Base-by-base conservation (phyloP, 1,284 basidiomycete species). In the Fomitiporia mediterranea region DNA sequence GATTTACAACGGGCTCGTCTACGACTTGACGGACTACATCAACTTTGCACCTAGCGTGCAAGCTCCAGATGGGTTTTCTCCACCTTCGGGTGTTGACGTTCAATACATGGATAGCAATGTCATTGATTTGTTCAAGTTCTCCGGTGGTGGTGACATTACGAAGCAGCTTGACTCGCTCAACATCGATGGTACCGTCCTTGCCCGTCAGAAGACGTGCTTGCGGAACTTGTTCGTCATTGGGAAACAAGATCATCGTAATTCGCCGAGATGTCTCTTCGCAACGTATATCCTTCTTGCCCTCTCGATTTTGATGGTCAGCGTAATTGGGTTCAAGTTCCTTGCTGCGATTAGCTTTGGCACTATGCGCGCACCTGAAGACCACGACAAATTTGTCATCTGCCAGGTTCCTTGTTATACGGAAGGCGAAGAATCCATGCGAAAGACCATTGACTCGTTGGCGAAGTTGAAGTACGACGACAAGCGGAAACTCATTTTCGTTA, bases 371-470 rank as follows among this genome's bases (percentile, higher is more conserved):
- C 95, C 96, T 0, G 96, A 98, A 71, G 87, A 97, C 65, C 92
- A 97, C 67, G 96, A 98, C 78, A 98, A 98, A 73, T 98, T 98
- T 64, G 94, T 99, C 62, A 94, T 99, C 62, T 98, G 94, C 69
- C 97, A 98, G 69, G 94, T 99, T 0, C 95, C 95, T 4, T 97
- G 94, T 82, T 98, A 98, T 69, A 98, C 94, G 1, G 94, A 98
- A 78, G 95, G 93, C 62, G 90, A 96, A 64, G 74, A 82, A 32
- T 98, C 93, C 2, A 78, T 99, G 59, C 82, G 89, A 59, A 80
- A 79, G 65, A 98, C 96, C 3, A 96, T 99, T 70, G 93, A 99
- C 69, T 98, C 94, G 17, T 76, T 99, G 56, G 91, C 96, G 5
- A 84, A 88, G 66, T 80, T 98, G 70, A 95, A 93, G 71, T 99